Conservation (phyloP, 257 asterid genomes). For the Gentiana straminea region DNA sequence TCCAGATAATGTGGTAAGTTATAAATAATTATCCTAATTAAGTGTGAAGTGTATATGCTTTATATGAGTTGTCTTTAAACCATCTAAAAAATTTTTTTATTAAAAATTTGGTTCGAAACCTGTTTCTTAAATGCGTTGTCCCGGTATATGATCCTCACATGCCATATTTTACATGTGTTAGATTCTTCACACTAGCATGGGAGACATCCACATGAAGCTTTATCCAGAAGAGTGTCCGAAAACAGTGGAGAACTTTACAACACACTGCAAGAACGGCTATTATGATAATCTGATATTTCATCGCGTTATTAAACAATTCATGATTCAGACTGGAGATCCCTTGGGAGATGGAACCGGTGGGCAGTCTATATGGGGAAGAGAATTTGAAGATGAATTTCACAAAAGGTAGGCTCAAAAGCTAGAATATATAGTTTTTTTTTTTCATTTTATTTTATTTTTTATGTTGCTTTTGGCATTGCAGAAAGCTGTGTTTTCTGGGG, state of each 20-base stretch:
- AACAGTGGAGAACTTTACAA: conserved; percentile 95
- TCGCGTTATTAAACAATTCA: conserved; percentile 93
- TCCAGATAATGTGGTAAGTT: conserved; percentile 88
- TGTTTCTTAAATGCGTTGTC: too few relatives aligned
- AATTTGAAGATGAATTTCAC: conserved; percentile 96
- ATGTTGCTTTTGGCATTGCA: conserved; percentile 4
- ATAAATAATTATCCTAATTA: background rate
- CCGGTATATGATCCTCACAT: background rate
- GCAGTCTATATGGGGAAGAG: conserved; percentile 99
- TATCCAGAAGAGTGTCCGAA: conserved; percentile 99
- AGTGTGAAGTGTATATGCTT: too few relatives aligned
- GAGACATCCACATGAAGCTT: conserved; percentile 87
- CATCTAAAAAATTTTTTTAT: too few relatives aligned
- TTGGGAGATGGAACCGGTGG: conserved; percentile 99
- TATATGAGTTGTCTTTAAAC: too few relatives aligned
- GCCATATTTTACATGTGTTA: conserved; percentile 18
- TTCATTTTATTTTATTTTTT: too few relatives aligned
- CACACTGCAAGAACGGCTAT: conserved; percentile 93
- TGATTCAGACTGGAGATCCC: conserved; percentile 99
- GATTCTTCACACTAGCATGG: conserved; percentile 95
- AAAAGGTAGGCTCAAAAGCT: conserved; percentile 46
- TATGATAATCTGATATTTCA: conserved; percentile 93
- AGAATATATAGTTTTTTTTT: too few relatives aligned
- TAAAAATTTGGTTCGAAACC: too few relatives aligned
- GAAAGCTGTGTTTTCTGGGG: background rate